phyloP scores from a whole-genome alignment of 306 rosid genomes.

The Fragaria iinumae region DNA sequence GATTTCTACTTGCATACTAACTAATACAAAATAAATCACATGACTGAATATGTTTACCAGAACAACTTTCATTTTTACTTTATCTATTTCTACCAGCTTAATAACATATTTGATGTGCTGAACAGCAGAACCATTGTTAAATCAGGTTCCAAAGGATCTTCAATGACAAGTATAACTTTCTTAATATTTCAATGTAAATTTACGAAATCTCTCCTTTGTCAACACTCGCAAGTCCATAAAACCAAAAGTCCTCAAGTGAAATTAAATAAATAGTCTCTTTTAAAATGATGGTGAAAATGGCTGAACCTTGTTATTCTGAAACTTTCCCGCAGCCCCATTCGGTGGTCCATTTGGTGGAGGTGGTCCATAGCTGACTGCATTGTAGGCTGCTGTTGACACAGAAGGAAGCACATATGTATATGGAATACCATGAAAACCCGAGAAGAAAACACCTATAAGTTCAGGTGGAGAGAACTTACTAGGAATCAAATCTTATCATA shows the following conservation, averaged over 20 bases:
- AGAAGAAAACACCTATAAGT: conserved; percentile 57
- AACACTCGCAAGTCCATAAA: background rate
- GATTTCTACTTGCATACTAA: background rate
- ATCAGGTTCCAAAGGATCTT: background rate
- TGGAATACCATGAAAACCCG: conserved; percentile 68
- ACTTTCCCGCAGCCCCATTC: conserved; percentile 76
- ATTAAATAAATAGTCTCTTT: conserved; percentile 4
- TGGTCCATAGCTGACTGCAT: conserved; percentile 52
- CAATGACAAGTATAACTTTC: background rate
- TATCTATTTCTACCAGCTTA: background rate
- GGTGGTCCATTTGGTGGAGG: conserved; percentile 27
- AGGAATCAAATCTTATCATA: conserved; percentile 35
- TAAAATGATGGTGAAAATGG: conserved; percentile 27
- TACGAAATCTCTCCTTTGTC: background rate
- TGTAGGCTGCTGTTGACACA: conserved; percentile 72
- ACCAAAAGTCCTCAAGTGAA: background rate
- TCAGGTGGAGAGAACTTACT: conserved; percentile 34
- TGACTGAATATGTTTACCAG: background rate
- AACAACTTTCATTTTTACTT: background rate
- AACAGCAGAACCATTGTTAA: background rate
- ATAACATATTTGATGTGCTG: background rate
- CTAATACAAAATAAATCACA: background rate
- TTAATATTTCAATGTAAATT: background rate
- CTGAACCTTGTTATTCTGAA: conserved; percentile 77
- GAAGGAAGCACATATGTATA: conserved; percentile 65